Evolutionary conservation across 768 basidiomycete species (phyloP).

Genomic region (Cystofilobasidium bisporidii): DNA sequence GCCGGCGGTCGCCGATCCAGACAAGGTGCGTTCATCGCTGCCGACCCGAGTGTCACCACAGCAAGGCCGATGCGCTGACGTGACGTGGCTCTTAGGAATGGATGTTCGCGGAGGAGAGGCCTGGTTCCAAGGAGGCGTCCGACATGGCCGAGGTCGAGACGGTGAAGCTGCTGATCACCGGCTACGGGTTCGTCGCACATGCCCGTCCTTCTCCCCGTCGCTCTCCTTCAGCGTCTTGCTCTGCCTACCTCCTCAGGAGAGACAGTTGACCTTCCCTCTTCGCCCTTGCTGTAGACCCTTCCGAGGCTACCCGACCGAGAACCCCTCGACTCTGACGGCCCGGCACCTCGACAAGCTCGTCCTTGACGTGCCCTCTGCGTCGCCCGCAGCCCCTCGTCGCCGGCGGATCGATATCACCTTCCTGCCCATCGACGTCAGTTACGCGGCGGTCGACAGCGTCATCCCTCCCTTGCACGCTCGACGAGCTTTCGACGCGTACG

Average conservation of each 20-base stretch:
- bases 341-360: constrained; percentile 2
- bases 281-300: neutral
- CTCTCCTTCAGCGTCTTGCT: too few species aligned
- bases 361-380: neutral
- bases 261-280: neutral
- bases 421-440: neutral
- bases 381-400: neutral
- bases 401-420: neutral
- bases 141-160: neutral
- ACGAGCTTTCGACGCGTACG: neutral
- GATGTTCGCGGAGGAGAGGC: too few species aligned
- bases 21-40: too few species aligned
- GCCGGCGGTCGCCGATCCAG: too few species aligned
- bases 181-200: neutral
- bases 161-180: constrained; percentile 4
- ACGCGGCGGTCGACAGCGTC: neutral
- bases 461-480: neutral
- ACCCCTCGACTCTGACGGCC: neutral
- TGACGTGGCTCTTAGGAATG: too few species aligned
- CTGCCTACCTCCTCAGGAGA: too few species aligned
- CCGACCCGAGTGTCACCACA: too few species aligned
- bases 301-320: neutral
- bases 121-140: neutral
- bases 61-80: too few species aligned
- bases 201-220: neutral